Percentiles rank a stretch among this genome's conserved stretches.
Conservation (phyloP, 495 filamentous ascomycete genomes). For the Apiosordaria backusii region DNA sequence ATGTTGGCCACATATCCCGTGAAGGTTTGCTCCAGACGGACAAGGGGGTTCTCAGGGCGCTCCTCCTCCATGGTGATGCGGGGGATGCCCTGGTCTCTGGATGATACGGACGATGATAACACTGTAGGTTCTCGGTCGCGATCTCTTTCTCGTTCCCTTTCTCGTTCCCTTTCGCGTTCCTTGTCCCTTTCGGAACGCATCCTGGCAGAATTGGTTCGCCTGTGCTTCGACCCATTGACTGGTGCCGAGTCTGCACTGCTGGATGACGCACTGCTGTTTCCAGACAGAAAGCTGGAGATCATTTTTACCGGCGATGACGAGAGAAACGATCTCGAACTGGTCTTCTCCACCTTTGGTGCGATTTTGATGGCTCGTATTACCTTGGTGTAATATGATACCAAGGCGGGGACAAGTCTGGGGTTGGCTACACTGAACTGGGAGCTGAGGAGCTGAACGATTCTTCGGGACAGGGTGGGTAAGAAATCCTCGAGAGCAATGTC, state of each 20-base stretch:
- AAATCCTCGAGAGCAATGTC: slow-evolving; percentile 65
- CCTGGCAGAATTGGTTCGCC: slow-evolving; percentile 22
- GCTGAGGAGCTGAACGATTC: slow-evolving; percentile 58
- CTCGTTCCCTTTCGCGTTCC: slow-evolving; percentile 26
- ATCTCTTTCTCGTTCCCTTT: not conserved
- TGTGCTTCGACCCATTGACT: slow-evolving; percentile 34
- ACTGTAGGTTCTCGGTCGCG: slow-evolving; percentile 24
- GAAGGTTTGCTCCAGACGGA: slow-evolving; percentile 80
- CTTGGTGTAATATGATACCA: slow-evolving; percentile 67
- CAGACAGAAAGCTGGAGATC: slow-evolving; percentile 74
- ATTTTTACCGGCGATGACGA: slow-evolving; percentile 86
- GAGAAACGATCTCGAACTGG: slow-evolving; percentile 56
- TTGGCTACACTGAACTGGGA: slow-evolving; percentile 69
- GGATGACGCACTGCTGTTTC: slow-evolving; percentile 36
- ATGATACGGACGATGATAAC: slow-evolving; percentile 35
- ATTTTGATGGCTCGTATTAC: slow-evolving; percentile 70
- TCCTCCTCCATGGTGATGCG: slow-evolving; percentile 43
- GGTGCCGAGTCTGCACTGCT: slow-evolving; percentile 19
- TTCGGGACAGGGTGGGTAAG: slow-evolving; percentile 55
- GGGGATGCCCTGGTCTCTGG: slow-evolving; percentile 49
- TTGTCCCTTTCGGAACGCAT: slow-evolving; percentile 38
- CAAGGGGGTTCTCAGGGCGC: slow-evolving; percentile 53
- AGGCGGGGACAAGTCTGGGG: slow-evolving; percentile 56
- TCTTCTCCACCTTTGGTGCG: slow-evolving; percentile 55
- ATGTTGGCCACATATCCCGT: slow-evolving; percentile 78